Evolutionary conservation across 75 land plant species (phyloP).

Genomic region (Selaginella tamariscina): DNA sequence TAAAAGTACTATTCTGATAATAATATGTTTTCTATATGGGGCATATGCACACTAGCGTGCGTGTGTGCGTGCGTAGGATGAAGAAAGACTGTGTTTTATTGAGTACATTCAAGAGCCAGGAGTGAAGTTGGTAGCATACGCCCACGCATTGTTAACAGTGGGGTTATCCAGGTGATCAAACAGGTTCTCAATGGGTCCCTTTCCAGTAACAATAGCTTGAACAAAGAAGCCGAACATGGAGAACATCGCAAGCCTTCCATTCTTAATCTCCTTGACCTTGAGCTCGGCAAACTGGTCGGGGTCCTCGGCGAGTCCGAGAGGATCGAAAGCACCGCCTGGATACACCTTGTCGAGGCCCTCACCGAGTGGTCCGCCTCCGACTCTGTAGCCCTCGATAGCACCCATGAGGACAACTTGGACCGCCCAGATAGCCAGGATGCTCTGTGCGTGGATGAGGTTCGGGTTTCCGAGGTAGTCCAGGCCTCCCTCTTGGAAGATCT

Average conservation of each 20-base stretch:
- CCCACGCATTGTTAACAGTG: constrained; percentile 12
- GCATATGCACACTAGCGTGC: too few relatives aligned
- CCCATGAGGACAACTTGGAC: constrained; percentile 58
- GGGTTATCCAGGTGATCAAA: constrained; percentile 5
- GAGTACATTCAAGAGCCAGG: constrained; percentile 8
- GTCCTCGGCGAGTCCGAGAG: constrained; percentile 66
- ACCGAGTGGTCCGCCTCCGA: constrained; percentile 50
- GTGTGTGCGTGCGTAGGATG: too few relatives aligned
- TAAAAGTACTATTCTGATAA: too few relatives aligned
- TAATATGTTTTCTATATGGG: too few relatives aligned
- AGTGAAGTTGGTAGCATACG: constrained; percentile 13
- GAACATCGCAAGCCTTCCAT: constrained; percentile 26
- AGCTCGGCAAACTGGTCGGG: constrained; percentile 83
- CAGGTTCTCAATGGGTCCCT: constrained; percentile 12
- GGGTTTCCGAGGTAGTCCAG: constrained; percentile 70
- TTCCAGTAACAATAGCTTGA: constrained; percentile 10
- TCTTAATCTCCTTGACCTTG: constrained; percentile 85
- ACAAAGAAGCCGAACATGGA: constrained; percentile 13
- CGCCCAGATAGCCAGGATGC: constrained; percentile 76
- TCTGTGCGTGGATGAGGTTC: constrained; percentile 60
- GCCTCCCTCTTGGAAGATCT: constrained; percentile 76
- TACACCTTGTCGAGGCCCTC: constrained; percentile 33
- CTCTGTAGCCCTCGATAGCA: constrained; percentile 51
- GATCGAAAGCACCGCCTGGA: constrained; percentile 83
- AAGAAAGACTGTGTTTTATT: too few relatives aligned